Evolutionary conservation across 345 rosid genomes (phyloP).

Genomic region (Rhodomyrtus tomentosa): DNA sequence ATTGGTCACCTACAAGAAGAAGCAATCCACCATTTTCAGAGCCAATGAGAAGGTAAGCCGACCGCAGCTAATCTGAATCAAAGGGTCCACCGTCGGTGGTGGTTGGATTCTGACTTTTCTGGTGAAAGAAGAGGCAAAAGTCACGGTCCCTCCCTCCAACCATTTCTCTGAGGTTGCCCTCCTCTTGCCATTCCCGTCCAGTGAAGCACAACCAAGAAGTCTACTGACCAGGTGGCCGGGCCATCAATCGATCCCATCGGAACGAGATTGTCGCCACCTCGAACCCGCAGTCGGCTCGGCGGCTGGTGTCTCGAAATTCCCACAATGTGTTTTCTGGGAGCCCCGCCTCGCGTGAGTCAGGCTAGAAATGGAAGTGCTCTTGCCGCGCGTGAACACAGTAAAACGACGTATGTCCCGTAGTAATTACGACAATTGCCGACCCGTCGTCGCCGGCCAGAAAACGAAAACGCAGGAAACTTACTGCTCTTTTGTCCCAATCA

Average conservation of each 20-base stretch:
- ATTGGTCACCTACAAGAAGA: not conserved
- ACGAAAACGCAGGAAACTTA: not conserved
- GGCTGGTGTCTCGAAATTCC: not conserved
- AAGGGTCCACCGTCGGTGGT: not conserved
- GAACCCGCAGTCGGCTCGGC: no score
- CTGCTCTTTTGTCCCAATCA: not conserved
- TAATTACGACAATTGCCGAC: not conserved
- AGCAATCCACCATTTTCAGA: not conserved
- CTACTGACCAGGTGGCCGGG: not conserved
- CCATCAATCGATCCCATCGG: no score
- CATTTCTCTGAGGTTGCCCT: not conserved
- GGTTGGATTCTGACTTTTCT: not conserved
- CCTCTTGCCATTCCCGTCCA: not conserved
- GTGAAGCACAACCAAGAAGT: not conserved
- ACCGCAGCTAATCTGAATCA: not conserved
- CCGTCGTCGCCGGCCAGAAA: not conserved
- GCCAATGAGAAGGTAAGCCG: not conserved
- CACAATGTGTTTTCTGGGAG: rapidly evolving
- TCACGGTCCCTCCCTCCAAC: not conserved
- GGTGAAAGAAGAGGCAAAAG: not conserved
- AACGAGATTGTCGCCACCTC: no score
- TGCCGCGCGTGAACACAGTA: not conserved
- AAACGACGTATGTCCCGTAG: not conserved
- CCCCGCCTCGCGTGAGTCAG: not conserved
- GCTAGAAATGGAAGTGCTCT: not conserved